phyloP scores from a whole-genome alignment of 306 rosid genomes.

The Begonia fuchsioides region DNA sequence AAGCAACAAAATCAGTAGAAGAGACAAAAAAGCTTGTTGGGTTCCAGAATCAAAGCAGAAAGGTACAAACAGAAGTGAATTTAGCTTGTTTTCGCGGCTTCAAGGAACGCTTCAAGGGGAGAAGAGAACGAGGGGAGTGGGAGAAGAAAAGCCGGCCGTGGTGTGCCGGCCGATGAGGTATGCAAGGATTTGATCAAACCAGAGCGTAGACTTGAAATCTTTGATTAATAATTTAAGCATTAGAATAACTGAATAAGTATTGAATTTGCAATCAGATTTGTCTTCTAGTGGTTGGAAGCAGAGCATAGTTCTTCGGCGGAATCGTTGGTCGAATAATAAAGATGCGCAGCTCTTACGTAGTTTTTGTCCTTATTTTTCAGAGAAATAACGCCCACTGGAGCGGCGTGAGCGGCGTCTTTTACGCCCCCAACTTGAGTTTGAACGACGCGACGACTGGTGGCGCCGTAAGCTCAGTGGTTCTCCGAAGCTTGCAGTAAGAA shows the following conservation, averaged over 20 bases:
- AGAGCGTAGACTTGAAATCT: not conserved
- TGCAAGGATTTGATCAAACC: not conserved
- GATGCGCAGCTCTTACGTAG: not conserved
- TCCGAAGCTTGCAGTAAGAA: too few species aligned
- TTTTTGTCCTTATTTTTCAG: not conserved
- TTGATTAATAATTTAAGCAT: not conserved
- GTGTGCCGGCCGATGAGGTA: not conserved
- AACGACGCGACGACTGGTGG: too few species aligned
- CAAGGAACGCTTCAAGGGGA: not conserved
- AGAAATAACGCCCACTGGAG: too few species aligned
- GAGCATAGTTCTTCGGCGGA: not conserved
- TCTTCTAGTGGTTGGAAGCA: slow-evolving; percentile 1
- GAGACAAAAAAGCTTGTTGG: not conserved
- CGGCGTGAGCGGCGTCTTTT: not conserved
- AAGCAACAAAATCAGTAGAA: not conserved
- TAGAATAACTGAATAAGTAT: not conserved
- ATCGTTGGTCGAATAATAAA: not conserved
- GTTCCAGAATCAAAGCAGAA: not conserved
- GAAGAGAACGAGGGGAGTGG: not conserved
- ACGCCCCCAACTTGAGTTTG: too few species aligned
- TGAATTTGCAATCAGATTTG: not conserved
- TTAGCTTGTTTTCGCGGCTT: not conserved
- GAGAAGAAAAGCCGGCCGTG: not conserved
- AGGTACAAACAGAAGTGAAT: not conserved
- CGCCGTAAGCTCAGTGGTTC: too few species aligned